These are phyloP conservation scores for Podaxis rugospora DNA, from an alignment of 768 basidiomycete genomes.

Conservation along the genomic window DNA sequence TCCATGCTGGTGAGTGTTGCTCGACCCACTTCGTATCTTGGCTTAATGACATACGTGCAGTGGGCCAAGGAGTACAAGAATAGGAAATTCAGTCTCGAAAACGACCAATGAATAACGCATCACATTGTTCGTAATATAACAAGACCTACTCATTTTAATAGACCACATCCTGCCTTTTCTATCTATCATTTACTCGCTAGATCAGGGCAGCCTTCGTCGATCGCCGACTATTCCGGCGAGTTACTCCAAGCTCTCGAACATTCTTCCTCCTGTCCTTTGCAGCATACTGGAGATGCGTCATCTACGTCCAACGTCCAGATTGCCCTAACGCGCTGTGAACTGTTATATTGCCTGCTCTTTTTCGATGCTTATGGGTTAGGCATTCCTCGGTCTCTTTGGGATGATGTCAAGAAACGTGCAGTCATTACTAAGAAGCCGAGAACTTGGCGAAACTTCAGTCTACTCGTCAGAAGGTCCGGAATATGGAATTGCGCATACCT, in stretches of 20 bases:
- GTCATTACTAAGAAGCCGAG: background rate
- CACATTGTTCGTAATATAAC: background rate
- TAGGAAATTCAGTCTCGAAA: constrained; percentile 1
- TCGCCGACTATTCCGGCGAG: background rate
- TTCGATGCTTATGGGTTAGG: background rate
- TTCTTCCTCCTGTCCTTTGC: background rate
- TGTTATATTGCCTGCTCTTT: background rate
- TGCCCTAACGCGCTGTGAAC: background rate
- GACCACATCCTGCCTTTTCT: background rate
- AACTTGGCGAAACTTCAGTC: background rate
- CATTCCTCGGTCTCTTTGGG: background rate
- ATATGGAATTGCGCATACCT: background rate
- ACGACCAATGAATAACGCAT: background rate
- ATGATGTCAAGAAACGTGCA: background rate
- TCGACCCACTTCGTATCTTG: background rate
- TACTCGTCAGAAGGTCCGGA: background rate
- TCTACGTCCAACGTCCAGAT: background rate
- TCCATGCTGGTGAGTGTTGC: constrained; percentile 62
- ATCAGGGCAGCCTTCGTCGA: background rate
- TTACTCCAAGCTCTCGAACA: background rate
- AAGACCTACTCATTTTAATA: background rate
- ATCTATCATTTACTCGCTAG: background rate
- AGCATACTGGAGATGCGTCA: background rate
- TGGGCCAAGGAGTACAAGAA: constrained; percentile 33
- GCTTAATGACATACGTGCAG: constrained; percentile 13